These are phyloP conservation scores for Elsinoe batatas DNA, from an alignment of 2,329 filamentous ascomycete species.

Conservation along the genomic window DNA sequence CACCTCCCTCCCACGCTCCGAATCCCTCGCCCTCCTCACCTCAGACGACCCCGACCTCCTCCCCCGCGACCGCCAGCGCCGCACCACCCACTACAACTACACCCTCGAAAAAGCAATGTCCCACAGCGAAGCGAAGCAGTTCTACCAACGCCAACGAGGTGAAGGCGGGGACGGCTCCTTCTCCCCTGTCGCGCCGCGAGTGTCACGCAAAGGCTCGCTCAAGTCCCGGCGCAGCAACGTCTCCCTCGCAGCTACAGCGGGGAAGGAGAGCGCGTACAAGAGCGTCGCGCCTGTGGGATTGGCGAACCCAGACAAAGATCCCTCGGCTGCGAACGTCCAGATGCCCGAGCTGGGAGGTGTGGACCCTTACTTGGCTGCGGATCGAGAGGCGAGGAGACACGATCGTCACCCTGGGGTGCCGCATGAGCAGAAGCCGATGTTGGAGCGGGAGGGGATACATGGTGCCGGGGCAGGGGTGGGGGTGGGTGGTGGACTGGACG, in stretches of 20 bases:
- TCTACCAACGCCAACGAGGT: slow-evolving; percentile 83
- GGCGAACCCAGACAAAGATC: slow-evolving; percentile 25
- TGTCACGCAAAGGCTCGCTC: slow-evolving; percentile 33
- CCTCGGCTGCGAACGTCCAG: slow-evolving; percentile 23
- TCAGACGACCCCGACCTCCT: slow-evolving; percentile 28
- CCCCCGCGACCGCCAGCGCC: slow-evolving; percentile 45
- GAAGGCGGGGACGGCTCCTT: slow-evolving; percentile 25
- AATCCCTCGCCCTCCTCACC: slow-evolving; percentile 10
- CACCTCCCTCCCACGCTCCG: neutral
- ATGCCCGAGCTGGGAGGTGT: slow-evolving; percentile 20
- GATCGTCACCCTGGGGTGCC: slow-evolving; percentile 41
- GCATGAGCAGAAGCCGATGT: slow-evolving; percentile 47
- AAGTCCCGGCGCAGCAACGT: slow-evolving; percentile 31
- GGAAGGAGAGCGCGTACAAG: slow-evolving; percentile 19
- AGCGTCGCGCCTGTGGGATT: slow-evolving; percentile 28
- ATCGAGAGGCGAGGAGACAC: slow-evolving; percentile 41
- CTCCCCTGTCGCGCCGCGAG: slow-evolving; percentile 30
- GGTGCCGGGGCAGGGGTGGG: slow-evolving; percentile 50
- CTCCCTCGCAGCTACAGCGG: slow-evolving; percentile 15
- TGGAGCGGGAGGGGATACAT: slow-evolving; percentile 46
- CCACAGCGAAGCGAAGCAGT: slow-evolving; percentile 87
- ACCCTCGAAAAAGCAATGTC: slow-evolving; percentile 90
- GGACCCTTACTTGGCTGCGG: slow-evolving; percentile 33
- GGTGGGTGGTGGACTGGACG: slow-evolving; percentile 51
- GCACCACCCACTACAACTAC: slow-evolving; percentile 87